Percentiles rank a stretch among this genome's conserved stretches.
These are phyloP conservation scores for Solanum arcanum DNA, from an alignment of 257 asterid genomes.

Conservation along the genomic window DNA sequence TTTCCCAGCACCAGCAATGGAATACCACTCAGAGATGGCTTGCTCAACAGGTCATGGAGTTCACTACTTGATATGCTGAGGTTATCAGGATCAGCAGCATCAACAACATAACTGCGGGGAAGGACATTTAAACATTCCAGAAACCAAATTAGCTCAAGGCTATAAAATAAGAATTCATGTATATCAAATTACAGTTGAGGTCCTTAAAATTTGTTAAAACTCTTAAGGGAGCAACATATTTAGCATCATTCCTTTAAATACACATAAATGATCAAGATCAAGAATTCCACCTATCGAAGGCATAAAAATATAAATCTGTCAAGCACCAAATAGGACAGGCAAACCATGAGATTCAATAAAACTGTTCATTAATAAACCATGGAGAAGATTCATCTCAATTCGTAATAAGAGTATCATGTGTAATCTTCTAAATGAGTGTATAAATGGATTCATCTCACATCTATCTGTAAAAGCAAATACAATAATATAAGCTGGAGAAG, in stretches of 20 bases:
- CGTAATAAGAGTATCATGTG: neutral
- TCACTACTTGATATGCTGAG: slow-evolving; percentile 67
- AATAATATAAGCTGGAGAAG: neutral
- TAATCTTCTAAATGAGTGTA: neutral
- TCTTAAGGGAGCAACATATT: neutral
- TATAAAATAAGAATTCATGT: neutral
- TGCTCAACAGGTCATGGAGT: slow-evolving; percentile 85
- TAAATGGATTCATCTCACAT: neutral
- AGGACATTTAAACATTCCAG: neutral
- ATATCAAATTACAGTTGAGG: neutral
- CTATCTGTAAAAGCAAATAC: neutral
- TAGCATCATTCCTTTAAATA: neutral
- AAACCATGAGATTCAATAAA: neutral
- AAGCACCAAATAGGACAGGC: neutral
- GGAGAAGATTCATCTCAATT: neutral
- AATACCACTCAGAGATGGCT: slow-evolving; percentile 79
- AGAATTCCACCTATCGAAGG: neutral
- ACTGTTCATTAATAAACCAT: neutral
- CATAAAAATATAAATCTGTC: neutral
- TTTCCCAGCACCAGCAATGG: slow-evolving; percentile 90
- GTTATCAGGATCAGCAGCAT: slow-evolving; percentile 93
- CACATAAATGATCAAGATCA: neutral
- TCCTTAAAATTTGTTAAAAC: neutral
- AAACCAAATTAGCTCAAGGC: neutral
- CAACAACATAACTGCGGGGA: slow-evolving; percentile 78